phyloP scores from a whole-genome alignment of 2,329 filamentous ascomycete genomes.

The Fusarium longipes region DNA sequence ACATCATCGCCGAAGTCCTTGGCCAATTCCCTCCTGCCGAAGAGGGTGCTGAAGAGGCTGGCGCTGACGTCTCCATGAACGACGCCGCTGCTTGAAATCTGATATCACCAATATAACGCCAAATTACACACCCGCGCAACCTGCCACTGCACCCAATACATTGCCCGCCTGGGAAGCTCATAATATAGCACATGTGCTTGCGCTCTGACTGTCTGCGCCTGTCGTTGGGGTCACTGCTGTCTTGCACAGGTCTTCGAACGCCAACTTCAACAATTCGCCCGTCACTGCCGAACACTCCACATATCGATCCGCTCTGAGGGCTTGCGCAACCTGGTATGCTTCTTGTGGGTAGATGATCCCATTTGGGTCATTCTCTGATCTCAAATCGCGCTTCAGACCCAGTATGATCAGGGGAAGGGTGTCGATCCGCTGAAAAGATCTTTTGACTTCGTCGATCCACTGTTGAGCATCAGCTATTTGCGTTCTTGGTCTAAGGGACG shows the following conservation, averaged over 20 bases:
- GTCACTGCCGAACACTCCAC: constrained; percentile 72
- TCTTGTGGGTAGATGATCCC: constrained; percentile 72
- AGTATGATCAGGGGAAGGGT: constrained; percentile 66
- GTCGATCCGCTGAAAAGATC: constrained; percentile 60
- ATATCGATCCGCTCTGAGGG: constrained; percentile 70
- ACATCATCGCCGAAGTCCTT: constrained; percentile 67
- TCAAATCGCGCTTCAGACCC: constrained; percentile 70
- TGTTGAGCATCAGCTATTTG: constrained; percentile 44
- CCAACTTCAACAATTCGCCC: constrained; percentile 67
- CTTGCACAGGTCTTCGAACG: constrained; percentile 70
- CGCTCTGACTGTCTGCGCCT: constrained; percentile 62
- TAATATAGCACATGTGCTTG: constrained; percentile 65
- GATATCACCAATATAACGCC: constrained; percentile 11
- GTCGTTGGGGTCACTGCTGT: constrained; percentile 64
- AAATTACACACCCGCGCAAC: not conserved
- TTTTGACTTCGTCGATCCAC: constrained; percentile 69
- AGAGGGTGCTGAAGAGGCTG: constrained; percentile 43
- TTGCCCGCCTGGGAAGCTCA: constrained; percentile 47
- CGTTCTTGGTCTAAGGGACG: not conserved
- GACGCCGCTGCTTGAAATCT: constrained; percentile 47
- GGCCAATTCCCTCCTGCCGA: constrained; percentile 59
- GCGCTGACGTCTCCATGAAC: constrained; percentile 53
- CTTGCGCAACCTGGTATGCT: constrained; percentile 66
- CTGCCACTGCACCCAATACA: not conserved
- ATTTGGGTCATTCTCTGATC: constrained; percentile 68